Evolutionary conservation across 163 green algal species (phyloP).

Genomic region (Scenedesmus sp.): DNA sequence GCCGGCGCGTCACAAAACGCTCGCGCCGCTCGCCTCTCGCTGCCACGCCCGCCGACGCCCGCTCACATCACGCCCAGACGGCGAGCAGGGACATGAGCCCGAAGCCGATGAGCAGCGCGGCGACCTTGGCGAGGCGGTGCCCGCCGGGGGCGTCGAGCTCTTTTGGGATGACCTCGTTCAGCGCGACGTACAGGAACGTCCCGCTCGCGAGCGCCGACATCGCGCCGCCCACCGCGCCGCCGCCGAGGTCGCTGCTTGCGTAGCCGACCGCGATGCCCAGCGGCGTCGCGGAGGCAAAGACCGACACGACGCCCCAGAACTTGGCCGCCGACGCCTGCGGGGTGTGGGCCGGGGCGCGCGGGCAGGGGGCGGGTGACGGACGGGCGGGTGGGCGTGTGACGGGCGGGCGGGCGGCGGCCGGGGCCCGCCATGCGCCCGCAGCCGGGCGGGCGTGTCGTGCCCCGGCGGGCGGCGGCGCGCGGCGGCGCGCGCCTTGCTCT

Average conservation of each 20-base stretch:
- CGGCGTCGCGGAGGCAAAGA: slow-evolving; percentile 79
- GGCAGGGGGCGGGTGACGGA: too few species aligned
- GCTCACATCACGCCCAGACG: slow-evolving; percentile 75
- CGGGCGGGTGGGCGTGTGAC: background rate
- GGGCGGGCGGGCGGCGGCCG: too few species aligned
- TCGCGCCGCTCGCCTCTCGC: too few species aligned
- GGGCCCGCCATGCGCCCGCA: too few species aligned
- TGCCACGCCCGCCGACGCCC: too few species aligned
- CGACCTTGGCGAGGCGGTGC: slow-evolving; percentile 69
- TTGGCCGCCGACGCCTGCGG: slow-evolving; percentile 39
- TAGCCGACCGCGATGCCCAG: slow-evolving; percentile 79
- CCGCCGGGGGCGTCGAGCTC: slow-evolving; percentile 65
- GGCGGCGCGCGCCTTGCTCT: slow-evolving; percentile 49
- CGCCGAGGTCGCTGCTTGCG: slow-evolving; percentile 61
- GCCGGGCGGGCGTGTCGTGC: too few species aligned
- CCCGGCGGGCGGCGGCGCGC: background rate
- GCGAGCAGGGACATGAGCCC: slow-evolving; percentile 81
- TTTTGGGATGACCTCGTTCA: slow-evolving; percentile 90
- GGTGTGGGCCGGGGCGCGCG: too few species aligned
- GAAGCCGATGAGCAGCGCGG: slow-evolving; percentile 72
- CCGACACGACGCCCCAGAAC: slow-evolving; percentile 75
- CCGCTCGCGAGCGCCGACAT: slow-evolving; percentile 79
- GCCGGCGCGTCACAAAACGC: too few species aligned
- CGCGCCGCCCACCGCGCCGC: slow-evolving; percentile 56
- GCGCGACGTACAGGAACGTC: slow-evolving; percentile 88